phyloP scores from a whole-genome alignment of 352 stramenopile species.

The Phytophthora ramorum region DNA sequence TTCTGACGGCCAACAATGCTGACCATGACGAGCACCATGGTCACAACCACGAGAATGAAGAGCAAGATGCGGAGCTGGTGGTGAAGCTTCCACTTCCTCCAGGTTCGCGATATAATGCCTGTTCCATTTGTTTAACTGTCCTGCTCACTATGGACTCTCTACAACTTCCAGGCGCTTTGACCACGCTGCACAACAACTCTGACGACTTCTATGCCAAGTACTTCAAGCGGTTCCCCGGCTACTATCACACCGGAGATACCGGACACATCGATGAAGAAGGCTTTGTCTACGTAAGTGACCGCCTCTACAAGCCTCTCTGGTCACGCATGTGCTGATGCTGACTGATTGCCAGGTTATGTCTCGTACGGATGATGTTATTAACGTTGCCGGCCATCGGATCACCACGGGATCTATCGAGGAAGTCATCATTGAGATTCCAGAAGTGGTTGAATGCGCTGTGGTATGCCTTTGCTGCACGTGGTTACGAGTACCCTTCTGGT shows the following conservation, averaged over 20 bases:
- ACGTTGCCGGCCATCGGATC: slow-evolving; percentile 89
- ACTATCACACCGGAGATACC: slow-evolving; percentile 91
- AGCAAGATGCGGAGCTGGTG: slow-evolving; percentile 70
- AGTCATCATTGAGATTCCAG: slow-evolving; percentile 80
- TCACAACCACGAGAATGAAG: slow-evolving; percentile 59
- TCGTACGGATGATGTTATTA: slow-evolving; percentile 93
- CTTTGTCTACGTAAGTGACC: slow-evolving; percentile 78
- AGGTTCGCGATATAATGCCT: slow-evolving; percentile 33
- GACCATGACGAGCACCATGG: slow-evolving; percentile 51
- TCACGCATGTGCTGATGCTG: slow-evolving; percentile 1
- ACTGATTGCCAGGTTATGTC: slow-evolving; percentile 78
- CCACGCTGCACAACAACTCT: slow-evolving; percentile 88
- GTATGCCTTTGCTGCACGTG: slow-evolving; percentile 28
- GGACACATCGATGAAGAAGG: slow-evolving; percentile 91
- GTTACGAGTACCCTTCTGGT: neutral
- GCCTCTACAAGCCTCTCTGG: neutral
- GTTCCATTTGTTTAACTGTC: neutral
- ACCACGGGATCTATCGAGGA: slow-evolving; percentile 91
- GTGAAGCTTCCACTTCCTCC: slow-evolving; percentile 89
- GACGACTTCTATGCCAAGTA: slow-evolving; percentile 86
- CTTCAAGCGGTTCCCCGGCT: slow-evolving; percentile 84
- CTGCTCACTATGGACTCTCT: neutral
- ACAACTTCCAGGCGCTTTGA: slow-evolving; percentile 55
- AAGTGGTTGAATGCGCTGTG: slow-evolving; percentile 90
- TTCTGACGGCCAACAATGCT: slow-evolving; percentile 63